Conservation (phyloP, 2,329 filamentous ascomycete genomes). For the Diaporthe sp. region DNA sequence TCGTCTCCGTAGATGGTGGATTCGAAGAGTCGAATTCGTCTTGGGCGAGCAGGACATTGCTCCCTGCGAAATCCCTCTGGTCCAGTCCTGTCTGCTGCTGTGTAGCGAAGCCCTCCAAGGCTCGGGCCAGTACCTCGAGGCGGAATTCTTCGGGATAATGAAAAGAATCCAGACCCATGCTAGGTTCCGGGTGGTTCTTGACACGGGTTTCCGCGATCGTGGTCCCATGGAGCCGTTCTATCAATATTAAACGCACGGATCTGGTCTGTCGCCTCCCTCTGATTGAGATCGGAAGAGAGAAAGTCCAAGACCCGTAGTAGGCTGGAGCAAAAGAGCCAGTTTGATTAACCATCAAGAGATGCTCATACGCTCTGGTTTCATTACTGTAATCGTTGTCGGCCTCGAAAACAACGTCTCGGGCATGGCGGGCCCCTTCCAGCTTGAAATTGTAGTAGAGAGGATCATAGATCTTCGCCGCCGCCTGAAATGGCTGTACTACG, state of each 20-base stretch:
- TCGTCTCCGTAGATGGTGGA: neutral
- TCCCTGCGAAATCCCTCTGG: neutral
- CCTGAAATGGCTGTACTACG: neutral
- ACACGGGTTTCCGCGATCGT: neutral
- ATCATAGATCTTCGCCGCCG: neutral
- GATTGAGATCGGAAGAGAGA: neutral
- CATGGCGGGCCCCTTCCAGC: neutral
- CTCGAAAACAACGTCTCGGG: neutral
- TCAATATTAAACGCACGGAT: neutral
- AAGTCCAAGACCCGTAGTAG: neutral
- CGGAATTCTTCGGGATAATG: slow-evolving; percentile 1
- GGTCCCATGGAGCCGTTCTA: neutral
- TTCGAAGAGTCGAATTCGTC: neutral
- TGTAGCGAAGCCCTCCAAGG: neutral
- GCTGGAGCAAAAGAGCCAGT: neutral
- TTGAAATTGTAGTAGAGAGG: neutral
- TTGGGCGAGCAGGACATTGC: neutral
- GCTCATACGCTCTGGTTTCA: neutral
- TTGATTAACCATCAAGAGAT: neutral
- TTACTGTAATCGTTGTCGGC: neutral
- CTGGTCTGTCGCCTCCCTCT: neutral
- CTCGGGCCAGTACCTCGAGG: neutral
- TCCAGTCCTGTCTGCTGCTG: neutral
- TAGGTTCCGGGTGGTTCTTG: neutral
- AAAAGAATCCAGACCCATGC: neutral